Evolutionary conservation across 257 asterid genomes (phyloP).

Genomic region (Euphrasia confusa): DNA sequence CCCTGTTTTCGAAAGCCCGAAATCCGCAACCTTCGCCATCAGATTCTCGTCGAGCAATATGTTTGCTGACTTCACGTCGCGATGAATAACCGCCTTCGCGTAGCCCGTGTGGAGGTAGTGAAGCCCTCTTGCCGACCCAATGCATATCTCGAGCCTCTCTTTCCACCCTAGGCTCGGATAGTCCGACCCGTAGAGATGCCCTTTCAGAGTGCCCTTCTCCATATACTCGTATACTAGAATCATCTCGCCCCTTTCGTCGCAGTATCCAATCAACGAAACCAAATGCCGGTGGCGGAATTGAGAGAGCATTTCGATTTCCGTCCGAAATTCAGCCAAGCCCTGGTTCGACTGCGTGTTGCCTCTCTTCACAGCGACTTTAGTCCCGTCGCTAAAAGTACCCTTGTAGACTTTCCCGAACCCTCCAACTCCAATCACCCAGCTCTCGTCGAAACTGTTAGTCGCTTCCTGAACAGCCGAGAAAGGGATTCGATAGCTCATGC

Average conservation of each 20-base stretch:
- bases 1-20: conserved; percentile 77
- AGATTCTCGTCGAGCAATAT: conserved; percentile 76
- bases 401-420: conserved; percentile 88
- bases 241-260: conserved; percentile 80
- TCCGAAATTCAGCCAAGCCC: conserved; percentile 68
- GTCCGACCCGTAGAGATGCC: conserved; percentile 62
- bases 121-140: conserved; percentile 74
- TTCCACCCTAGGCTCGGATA: conserved; percentile 62
- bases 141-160: conserved; percentile 79
- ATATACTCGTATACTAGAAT: conserved; percentile 70
- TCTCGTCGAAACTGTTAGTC: conserved; percentile 65
- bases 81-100: conserved; percentile 65
- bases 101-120: conserved; percentile 85
- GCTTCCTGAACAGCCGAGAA: conserved; percentile 69
- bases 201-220: conserved; percentile 77
- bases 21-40: conserved; percentile 80
- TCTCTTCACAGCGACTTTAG: conserved; percentile 71
- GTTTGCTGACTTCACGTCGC: conserved; percentile 84
- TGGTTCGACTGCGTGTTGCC: conserved; percentile 81
- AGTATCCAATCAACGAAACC: conserved; percentile 75
- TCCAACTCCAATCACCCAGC: conserved; percentile 69
- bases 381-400: conserved; percentile 59
- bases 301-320: conserved; percentile 87
- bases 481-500: conserved; percentile 71
- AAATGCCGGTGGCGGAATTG: conserved; percentile 79